Evolutionary conservation across 805 yeast species (phyloP), one percentile per base, ranked within the genome.

Genomic region (Pichia nanzhaoensis): DNA sequence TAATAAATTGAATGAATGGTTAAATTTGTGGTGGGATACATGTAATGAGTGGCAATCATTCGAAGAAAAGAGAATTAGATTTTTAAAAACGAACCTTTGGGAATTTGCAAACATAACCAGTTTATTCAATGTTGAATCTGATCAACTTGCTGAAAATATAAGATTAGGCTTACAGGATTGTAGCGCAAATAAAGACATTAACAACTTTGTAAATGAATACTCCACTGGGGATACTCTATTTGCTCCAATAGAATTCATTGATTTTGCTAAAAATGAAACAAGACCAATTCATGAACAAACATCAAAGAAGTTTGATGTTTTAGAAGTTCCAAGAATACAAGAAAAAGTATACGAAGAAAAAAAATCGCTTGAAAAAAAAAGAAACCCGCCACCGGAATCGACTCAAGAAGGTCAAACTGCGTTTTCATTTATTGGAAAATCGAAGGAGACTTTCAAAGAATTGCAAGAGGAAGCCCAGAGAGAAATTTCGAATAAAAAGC

Each of bases 41-140:
- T 74, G 86, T 37, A 77, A 73, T 51, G 74, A 74, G 50, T 69
- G 82, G 50, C 89, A 87, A 62, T 73, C 67, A 43, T 61, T 84
- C 39, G 96, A 87, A 58, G 76, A 78, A 40, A 88, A 84, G 57
- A 73, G 90, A 50, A 75, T 85, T 45, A 82, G 82, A 54, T 74
- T 80, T 50, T 57, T 84, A 46, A 82, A 85, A 55, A 68, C 82
- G 16, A 84, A 80, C 53, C 62, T 88, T 48, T 88, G 95, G 84
- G 84, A 80, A 36, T 86, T 72, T 56, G 79, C 91, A 39, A 87
- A 87, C 61, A 71, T 80, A 34, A 69, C 84, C 8, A 84, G 95
- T 7, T 72, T 86, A 0, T 70, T 80, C 3, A 88, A 95, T 58
- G 90, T 87, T 28, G 76, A 78, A 37, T 84, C 82, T 55, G 96